phyloP scores from a whole-genome alignment of 345 rosid genomes.

The Clarkia xantiana region DNA sequence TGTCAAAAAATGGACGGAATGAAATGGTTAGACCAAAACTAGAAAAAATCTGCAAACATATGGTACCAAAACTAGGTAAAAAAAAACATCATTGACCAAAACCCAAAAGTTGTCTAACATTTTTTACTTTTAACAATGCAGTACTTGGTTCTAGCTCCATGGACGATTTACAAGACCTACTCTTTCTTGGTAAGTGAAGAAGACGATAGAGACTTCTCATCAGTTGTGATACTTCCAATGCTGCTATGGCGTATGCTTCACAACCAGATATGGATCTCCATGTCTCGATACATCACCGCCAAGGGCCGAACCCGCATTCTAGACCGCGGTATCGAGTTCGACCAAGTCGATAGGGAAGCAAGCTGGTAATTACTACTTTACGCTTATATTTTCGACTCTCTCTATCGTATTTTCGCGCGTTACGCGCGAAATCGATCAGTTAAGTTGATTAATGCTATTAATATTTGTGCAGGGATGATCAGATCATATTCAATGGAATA shows the following conservation, averaged over 20 bases:
- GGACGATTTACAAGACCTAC: constrained; percentile 29
- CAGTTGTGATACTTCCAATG: constrained; percentile 17
- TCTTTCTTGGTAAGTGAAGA: constrained; percentile 6
- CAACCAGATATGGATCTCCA: constrained; percentile 35
- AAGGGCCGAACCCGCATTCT: constrained; percentile 33
- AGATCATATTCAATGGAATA: constrained; percentile 23
- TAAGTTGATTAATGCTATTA: too few relatives aligned
- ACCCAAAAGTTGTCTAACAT: too few relatives aligned
- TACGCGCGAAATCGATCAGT: too few relatives aligned
- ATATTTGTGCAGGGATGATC: constrained; percentile 29
- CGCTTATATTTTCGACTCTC: too few relatives aligned
- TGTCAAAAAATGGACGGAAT: too few relatives aligned
- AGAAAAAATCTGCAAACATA: too few relatives aligned
- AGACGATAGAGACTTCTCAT: constrained; percentile 18
- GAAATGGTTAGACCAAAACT: too few relatives aligned
- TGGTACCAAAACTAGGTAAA: too few relatives aligned
- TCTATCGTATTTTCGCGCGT: too few relatives aligned
- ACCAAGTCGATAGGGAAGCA: constrained; percentile 49
- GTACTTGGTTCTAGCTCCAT: constrained; percentile 37
- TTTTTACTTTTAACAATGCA: too few relatives aligned
- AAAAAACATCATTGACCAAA: too few relatives aligned
- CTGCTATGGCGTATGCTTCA: constrained; percentile 30
- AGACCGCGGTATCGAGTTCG: constrained; percentile 42
- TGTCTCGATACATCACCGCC: constrained; percentile 35
- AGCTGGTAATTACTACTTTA: constrained; percentile 30